Evolutionary conservation across 768 basidiomycete species (phyloP), one percentile per base, ranked within the genome.

Genomic region (Pholiota microspora): DNA sequence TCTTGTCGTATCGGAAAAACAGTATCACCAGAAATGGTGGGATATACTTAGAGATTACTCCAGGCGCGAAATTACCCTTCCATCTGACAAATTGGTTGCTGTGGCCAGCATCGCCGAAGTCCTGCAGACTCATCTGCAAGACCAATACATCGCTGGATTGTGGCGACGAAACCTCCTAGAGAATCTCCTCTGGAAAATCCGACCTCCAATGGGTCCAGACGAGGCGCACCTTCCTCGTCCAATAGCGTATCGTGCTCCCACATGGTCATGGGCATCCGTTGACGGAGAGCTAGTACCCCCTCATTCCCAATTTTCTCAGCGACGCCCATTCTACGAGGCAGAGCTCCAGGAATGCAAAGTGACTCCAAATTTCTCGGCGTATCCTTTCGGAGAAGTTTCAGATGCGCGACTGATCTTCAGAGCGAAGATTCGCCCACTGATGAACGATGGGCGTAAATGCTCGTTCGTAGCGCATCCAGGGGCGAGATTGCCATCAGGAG

Each of bases 241-340:
- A n/a, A 15, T 7, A 16, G 27, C 25, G 4, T 57, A 57, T 21
- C 50, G 55, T 18, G 55, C 55, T 12, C 55, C 55, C 2, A 46
- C 49, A 8, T 56, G 55, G 55, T 56, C 55, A 2, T 56, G 55
- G 55, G 55, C 55, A 25, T 32, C 49, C 15, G 34, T 35, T 12
- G 49, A 49, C 16, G 31, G 49, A 7, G 13, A 32, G 16, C 10
- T 48, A n/a, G 10, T 8, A 40, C 9, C n/a, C 21, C 16, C 10
- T 9, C 15, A 9, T 9, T 23, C 3, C 16, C 16, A 15, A 2
- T 40, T 21, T 40, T 9, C n/a, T 40, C 38, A 7, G 16, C 3
- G 6, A 16, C 23, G n/a, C 18, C 18, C 38, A 23, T 3, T 21
- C 38, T 40, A 40, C 16, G 21, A 40, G 12, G 38, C 38, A 23